phyloP scores from a whole-genome alignment of 2,329 filamentous ascomycete genomes.

The Periconia sp. region DNA sequence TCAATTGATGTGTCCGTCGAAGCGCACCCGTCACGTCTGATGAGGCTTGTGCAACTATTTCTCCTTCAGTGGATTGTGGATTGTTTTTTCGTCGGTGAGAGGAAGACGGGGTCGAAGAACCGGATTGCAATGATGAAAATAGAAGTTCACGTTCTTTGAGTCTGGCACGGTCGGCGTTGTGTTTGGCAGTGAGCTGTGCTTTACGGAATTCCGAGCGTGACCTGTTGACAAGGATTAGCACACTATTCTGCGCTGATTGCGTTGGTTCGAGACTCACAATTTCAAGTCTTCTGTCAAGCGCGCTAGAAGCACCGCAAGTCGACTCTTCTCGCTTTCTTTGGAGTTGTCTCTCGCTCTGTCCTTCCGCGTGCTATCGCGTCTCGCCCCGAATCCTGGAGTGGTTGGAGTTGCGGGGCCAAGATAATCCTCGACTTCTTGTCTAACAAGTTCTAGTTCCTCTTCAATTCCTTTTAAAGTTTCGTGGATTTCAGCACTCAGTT shows the following conservation, averaged over 20 bases:
- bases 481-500: slow-evolving; percentile 79
- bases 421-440: slow-evolving; percentile 75
- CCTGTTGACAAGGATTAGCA: slow-evolving; percentile 35
- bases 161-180: slow-evolving; percentile 71
- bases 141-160: slow-evolving; percentile 75
- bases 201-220: slow-evolving; percentile 72
- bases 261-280: slow-evolving; percentile 54
- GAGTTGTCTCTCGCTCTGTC: slow-evolving; percentile 62
- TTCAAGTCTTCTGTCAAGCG: slow-evolving; percentile 71
- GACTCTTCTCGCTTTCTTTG: slow-evolving; percentile 63
- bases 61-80: slow-evolving; percentile 64
- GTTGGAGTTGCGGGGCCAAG: slow-evolving; percentile 39
- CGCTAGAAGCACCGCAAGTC: slow-evolving; percentile 66
- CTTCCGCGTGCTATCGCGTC: slow-evolving; percentile 39
- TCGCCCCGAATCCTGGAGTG: slow-evolving; percentile 11
- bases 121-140: slow-evolving; percentile 64
- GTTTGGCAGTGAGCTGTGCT: slow-evolving; percentile 78
- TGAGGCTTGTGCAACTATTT: slow-evolving; percentile 73
- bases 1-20: slow-evolving; percentile 81
- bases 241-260: too few relatives aligned
- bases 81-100: slow-evolving; percentile 40
- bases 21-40: slow-evolving; percentile 83
- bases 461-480: slow-evolving; percentile 75
- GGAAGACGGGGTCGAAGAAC: slow-evolving; percentile 34
- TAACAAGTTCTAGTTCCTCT: slow-evolving; percentile 79